Conservation (phyloP, 352 stramenopile genomes). For the Hyaloperonospora arabidopsidis region DNA sequence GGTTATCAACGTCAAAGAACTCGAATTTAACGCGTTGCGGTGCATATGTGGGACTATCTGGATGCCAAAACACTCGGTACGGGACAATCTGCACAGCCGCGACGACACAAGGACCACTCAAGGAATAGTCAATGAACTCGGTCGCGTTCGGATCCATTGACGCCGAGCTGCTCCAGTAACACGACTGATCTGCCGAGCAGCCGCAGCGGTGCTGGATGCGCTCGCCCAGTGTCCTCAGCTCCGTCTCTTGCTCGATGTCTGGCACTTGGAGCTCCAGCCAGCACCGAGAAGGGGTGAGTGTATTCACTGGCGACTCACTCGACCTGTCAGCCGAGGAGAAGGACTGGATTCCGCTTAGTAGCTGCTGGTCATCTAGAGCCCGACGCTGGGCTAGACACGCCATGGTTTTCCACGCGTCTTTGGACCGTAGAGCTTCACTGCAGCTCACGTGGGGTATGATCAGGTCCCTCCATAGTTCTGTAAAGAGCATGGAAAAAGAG, state of each 20-base stretch:
- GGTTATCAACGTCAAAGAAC: conserved; percentile 43
- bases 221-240: conserved; percentile 47
- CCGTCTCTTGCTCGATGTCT: conserved; percentile 26
- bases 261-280: conserved; percentile 48
- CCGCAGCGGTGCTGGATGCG: conserved; percentile 60
- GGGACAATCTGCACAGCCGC: conserved; percentile 59
- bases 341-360: conserved; percentile 32
- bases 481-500: conserved; percentile 1
- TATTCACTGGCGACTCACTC: conserved; percentile 54
- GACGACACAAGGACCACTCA: conserved; percentile 50
- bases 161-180: conserved; percentile 83
- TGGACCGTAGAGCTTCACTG: conserved; percentile 13
- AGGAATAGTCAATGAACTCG: conserved; percentile 72
- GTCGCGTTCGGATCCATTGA: conserved; percentile 47
- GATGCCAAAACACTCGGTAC: conserved; percentile 78
- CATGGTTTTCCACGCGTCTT: conserved; percentile 40
- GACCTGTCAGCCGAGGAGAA: conserved; percentile 52
- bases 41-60: conserved; percentile 63
- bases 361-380: conserved; percentile 27
- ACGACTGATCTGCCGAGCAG: conserved; percentile 62
- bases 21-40: conserved; percentile 60
- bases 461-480: conserved; percentile 43
- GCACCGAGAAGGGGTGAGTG: conserved; percentile 54
- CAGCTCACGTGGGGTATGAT: conserved; percentile 21
- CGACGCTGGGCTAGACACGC: conserved; percentile 36